Evolutionary conservation across 352 stramenopile genomes (phyloP), one percentile per base, ranked within the genome.

Genomic region (Phytophthora quininea): DNA sequence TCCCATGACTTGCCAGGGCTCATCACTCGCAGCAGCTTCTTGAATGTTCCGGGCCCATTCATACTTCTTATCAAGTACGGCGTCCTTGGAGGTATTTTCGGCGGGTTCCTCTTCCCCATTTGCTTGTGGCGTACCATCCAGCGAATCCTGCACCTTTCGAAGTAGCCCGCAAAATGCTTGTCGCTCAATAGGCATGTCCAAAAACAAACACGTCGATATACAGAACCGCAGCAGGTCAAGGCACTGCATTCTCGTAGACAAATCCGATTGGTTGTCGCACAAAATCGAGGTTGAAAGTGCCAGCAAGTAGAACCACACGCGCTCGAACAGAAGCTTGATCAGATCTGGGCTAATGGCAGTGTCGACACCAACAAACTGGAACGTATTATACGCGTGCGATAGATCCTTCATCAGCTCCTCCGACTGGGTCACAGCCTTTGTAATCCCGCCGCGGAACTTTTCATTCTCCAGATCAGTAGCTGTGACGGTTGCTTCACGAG

Each of bases 271-370:
- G 52, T 71, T 79, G 62, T 93, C 89, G 32, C 84, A 86, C 49
- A 97, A 61, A 54, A 96, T 96, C 1, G 83, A 93, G 6, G 86
- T 95, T 32, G 87, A 88, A 0, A 97, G 71, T 32, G 89, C 83
- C n/a, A 95, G 83, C 54, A 98, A 90, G 45, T 97, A 93, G 67
- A 98, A 98, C 95, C 96, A 99, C n/a, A 96, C 94, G 6, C 93
- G 85, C 54, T 96, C 84, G 35, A 98, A 97, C 9, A 98, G 77
- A 12, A 96, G 73, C 63, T 97, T 97, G 67, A 98, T 96, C 30
- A 98, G 71, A 37, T 98, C 93, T 3, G 87, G 87, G 54, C 89
- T 96, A 61, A 96, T 95, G 30, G 79, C 84, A 1, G 89, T 79
- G 58, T 98, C 92, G 8, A 98, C 83, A n/a, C 92, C 90, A 6